Evolutionary conservation across 1,284 basidiomycete genomes (phyloP).

Genomic region (Heterobasidion annosum): DNA sequence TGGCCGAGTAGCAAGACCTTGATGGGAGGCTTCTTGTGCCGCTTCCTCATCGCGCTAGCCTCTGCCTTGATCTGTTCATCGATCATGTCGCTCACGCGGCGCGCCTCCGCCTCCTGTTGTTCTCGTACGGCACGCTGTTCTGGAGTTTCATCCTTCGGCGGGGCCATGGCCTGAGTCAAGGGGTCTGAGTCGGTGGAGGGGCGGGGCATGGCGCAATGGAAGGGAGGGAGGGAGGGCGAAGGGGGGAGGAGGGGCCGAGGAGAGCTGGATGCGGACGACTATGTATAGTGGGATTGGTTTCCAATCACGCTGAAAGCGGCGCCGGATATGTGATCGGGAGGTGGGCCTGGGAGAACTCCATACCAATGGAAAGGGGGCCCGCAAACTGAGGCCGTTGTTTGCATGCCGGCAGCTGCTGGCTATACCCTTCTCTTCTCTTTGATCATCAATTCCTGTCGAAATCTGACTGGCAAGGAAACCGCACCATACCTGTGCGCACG

Average conservation of each 20-base stretch:
- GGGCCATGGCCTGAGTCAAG: constrained; percentile 35
- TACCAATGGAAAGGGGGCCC: too few relatives aligned
- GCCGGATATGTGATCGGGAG: too few relatives aligned
- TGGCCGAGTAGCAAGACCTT: constrained; percentile 59
- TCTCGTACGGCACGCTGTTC: constrained; percentile 32
- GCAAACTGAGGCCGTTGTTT: too few relatives aligned
- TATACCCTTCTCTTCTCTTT: too few relatives aligned
- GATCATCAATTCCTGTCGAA: too few relatives aligned
- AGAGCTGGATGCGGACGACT: not conserved
- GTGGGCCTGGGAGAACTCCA: too few relatives aligned
- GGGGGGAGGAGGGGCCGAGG: not conserved
- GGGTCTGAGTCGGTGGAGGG: constrained; percentile 35
- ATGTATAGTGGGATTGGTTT: not conserved
- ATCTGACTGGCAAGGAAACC: too few relatives aligned
- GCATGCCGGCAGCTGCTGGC: too few relatives aligned
- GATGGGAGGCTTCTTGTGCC: constrained; percentile 34
- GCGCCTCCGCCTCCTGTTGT: constrained; percentile 43
- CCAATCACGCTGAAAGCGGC: too few relatives aligned
- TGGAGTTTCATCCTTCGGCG: constrained; percentile 40
- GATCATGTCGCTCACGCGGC: constrained; percentile 48
- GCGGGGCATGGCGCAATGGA: constrained; percentile 2
- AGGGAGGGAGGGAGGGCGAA: not conserved
- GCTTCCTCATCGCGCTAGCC: constrained; percentile 35
- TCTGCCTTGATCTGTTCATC: constrained; percentile 53
- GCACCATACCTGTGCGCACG: too few relatives aligned